Conservation (phyloP, 331 rosid species). For the Ulmus americana region DNA sequence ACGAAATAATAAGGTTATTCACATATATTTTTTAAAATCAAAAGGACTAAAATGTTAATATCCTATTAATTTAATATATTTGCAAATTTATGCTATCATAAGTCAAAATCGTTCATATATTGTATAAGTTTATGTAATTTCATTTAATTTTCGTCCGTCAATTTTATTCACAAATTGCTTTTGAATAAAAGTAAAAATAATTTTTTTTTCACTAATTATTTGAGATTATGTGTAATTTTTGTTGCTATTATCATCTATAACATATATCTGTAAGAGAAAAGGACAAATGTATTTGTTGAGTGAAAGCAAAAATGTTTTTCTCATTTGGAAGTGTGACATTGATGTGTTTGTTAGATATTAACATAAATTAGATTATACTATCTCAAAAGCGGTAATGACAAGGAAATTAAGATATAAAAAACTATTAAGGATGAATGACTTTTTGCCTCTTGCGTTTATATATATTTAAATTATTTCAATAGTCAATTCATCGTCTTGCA, state of each 20-base stretch:
- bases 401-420: not conserved
- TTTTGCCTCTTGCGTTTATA: not conserved
- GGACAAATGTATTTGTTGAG: conserved; percentile 22
- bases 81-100: not conserved
- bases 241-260: not conserved
- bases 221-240: too few species aligned
- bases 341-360: conserved; percentile 19
- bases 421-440: conserved; percentile 2
- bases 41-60: not conserved
- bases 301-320: conserved; percentile 24
- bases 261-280: not conserved
- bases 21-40: not conserved
- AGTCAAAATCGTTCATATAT: not conserved
- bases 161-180: not conserved
- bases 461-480: not conserved
- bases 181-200: too few species aligned
- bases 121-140: not conserved
- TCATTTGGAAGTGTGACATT: conserved; percentile 4
- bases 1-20: not conserved
- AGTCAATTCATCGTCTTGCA: conserved; percentile 12
- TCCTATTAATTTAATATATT: not conserved
- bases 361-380: not conserved
- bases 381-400: conserved; percentile 5
- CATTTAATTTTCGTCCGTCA: not conserved
- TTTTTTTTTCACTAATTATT: too few species aligned